These are phyloP conservation scores for Malassezia obtusa DNA, from an alignment of 1,284 basidiomycete genomes.

Conservation along the genomic window DNA sequence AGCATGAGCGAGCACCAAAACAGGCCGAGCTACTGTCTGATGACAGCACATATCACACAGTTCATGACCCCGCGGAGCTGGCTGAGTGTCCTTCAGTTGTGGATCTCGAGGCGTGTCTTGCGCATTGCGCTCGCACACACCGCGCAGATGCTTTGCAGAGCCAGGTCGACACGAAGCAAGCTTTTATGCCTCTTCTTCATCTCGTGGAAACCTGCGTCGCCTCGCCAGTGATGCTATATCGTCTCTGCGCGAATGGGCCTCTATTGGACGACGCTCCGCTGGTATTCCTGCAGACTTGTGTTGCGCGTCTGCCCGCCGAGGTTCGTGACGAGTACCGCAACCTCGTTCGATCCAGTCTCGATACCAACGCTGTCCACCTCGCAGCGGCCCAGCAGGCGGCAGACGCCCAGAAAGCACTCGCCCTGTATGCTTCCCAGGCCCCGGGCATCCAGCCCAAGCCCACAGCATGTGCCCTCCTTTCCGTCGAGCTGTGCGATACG, in stretches of 20 bases:
- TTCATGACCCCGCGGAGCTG: not conserved
- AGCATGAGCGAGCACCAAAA: too few relatives aligned
- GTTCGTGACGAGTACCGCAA: not conserved
- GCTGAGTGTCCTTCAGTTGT: not conserved
- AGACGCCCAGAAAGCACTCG: not conserved
- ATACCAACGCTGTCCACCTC: not conserved
- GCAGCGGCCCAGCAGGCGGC: not conserved
- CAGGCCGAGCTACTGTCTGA: not conserved
- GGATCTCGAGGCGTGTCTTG: not conserved
- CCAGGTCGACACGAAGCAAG: not conserved
- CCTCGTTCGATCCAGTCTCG: not conserved
- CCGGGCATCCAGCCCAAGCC: not conserved
- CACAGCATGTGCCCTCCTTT: not conserved
- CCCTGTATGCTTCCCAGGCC: not conserved
- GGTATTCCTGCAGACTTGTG: not conserved
- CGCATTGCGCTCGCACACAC: not conserved
- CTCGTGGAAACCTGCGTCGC: not conserved
- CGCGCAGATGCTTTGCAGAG: not conserved
- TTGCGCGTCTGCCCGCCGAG: not conserved
- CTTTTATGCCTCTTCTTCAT: not conserved
- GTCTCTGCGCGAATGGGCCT: not conserved
- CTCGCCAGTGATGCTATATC: not conserved
- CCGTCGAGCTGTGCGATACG: not conserved
- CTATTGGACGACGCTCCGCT: not conserved
- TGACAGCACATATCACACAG: not conserved